Percentiles rank a stretch among this genome's conserved stretches.
Conservation (phyloP, 202 grass and related monocot genomes). For the Zoysia matrella region DNA sequence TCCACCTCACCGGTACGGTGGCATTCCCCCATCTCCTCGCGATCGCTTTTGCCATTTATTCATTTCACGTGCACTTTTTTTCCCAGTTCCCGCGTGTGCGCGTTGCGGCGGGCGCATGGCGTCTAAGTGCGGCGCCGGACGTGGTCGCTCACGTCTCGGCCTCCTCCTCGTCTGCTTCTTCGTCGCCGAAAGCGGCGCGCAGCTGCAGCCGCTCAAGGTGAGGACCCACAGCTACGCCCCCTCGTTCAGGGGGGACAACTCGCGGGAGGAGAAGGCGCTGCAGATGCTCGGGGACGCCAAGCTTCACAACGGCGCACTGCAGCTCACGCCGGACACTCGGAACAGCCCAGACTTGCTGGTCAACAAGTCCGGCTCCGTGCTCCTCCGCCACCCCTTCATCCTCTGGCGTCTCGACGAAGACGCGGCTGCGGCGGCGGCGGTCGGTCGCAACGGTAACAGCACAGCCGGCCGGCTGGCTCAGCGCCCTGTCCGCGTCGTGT, state of each 20-base stretch:
- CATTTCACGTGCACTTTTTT: neutral
- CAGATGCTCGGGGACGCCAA: neutral
- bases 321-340: conserved; percentile 54
- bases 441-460: neutral
- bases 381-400: too few relatives aligned
- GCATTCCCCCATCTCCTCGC: neutral
- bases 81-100: neutral
- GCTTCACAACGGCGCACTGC: conserved; percentile 54
- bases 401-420: conserved; percentile 27
- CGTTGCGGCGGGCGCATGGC: too few relatives aligned
- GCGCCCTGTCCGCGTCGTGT: neutral
- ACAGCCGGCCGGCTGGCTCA: neutral
- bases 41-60: neutral
- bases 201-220: neutral
- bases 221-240: neutral
- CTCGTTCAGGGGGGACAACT: neutral
- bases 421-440: neutral
- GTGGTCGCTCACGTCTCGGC: neutral
- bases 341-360: neutral
- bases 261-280: neutral
- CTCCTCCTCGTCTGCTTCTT: neutral
- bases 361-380: too few relatives aligned
- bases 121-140: too few relatives aligned
- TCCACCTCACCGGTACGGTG: neutral
- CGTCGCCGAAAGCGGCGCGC: neutral